These are phyloP conservation scores for Erodium texanum DNA, from an alignment of 441 rosid species.

Conservation along the genomic window DNA sequence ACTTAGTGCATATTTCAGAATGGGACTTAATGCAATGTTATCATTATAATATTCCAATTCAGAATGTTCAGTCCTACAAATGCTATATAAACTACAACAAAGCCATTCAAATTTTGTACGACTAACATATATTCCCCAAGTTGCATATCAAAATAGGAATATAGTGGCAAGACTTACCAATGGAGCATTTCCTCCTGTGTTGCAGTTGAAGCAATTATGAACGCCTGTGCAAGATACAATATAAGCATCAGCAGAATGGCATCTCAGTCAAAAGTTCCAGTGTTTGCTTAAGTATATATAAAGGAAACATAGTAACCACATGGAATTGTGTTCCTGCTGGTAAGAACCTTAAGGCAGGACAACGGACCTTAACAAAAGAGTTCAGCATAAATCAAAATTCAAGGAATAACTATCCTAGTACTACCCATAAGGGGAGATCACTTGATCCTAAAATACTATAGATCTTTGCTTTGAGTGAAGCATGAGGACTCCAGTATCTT, in stretches of 20 bases:
- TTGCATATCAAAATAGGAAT: not conserved
- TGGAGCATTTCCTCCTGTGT: constrained; percentile 83
- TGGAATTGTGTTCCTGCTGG: not conserved
- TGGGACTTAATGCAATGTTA: no score
- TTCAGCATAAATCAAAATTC: no score
- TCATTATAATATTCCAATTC: no score
- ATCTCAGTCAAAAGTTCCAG: not conserved
- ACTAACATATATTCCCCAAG: no score
- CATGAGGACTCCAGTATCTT: not conserved
- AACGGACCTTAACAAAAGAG: not conserved
- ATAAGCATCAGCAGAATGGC: not conserved
- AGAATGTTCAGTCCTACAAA: no score
- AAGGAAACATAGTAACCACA: not conserved
- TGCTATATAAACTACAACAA: no score
- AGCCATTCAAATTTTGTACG: no score
- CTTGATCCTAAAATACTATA: no score
- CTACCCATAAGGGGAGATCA: no score
- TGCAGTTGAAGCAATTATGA: constrained; percentile 88
- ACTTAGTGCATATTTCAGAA: no score
- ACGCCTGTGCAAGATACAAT: constrained; percentile 42
- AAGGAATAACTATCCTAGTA: no score
- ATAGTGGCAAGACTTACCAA: constrained; percentile 28
- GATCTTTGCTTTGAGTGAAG: not conserved
- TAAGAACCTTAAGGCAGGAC: not conserved
- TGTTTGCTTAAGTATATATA: not conserved